phyloP scores from a whole-genome alignment of 352 stramenopile genomes.

The Phytophthora hybrid region DNA sequence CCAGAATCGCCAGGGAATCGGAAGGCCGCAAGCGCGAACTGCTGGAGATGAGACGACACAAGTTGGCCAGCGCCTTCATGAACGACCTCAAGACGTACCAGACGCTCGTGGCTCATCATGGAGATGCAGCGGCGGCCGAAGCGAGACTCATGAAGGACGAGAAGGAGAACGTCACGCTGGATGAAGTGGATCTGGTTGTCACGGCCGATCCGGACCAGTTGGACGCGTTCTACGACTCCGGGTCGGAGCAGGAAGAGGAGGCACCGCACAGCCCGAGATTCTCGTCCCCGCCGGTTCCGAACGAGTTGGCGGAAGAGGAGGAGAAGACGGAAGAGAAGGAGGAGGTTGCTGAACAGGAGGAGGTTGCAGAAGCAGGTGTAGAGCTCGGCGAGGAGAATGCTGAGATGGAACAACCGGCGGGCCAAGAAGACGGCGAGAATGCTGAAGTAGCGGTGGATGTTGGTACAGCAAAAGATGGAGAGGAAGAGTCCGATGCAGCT shows the following conservation, averaged over 20 bases:
- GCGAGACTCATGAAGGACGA: slow-evolving; percentile 5
- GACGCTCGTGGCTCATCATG: slow-evolving; percentile 71
- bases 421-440: neutral
- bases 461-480: neutral
- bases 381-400: neutral
- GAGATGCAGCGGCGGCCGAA: slow-evolving; percentile 29
- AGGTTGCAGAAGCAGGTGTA: neutral
- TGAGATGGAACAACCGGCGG: slow-evolving; percentile 5
- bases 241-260: slow-evolving; percentile 48
- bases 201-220: slow-evolving; percentile 64
- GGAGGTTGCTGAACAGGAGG: neutral
- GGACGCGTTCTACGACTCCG: slow-evolving; percentile 82
- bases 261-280: slow-evolving; percentile 24
- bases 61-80: slow-evolving; percentile 68
- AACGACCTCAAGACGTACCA: slow-evolving; percentile 87
- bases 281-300: slow-evolving; percentile 12
- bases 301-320: slow-evolving; percentile 40
- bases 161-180: slow-evolving; percentile 57
- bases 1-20: slow-evolving; percentile 67
- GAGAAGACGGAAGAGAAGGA: slow-evolving; percentile 35
- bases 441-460: neutral
- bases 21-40: slow-evolving; percentile 66
- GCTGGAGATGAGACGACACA: slow-evolving; percentile 62
- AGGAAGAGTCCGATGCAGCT: neutral
- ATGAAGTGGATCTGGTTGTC: slow-evolving; percentile 80